Conservation (phyloP, 768 basidiomycete species). For the Mycena vitilis region DNA sequence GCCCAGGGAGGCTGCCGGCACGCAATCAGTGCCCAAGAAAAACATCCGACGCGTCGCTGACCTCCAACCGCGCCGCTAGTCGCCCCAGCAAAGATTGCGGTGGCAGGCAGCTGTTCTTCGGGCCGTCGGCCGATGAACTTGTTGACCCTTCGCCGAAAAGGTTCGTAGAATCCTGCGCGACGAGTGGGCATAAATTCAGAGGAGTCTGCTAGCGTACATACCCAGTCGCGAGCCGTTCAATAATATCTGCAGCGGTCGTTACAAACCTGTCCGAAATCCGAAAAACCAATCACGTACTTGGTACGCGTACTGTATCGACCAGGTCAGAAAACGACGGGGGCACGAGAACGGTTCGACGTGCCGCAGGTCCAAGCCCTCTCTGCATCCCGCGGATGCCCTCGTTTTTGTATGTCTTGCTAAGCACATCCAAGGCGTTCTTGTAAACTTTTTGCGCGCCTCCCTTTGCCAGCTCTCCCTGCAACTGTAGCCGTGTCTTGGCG, state of each 20-base stretch:
- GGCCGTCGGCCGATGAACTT: slow-evolving; percentile 69
- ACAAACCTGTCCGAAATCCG: slow-evolving; percentile 27
- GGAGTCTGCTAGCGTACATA: slow-evolving; percentile 41
- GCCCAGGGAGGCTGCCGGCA: slow-evolving; percentile 71
- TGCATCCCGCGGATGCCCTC: slow-evolving; percentile 95
- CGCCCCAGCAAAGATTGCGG: slow-evolving; percentile 89
- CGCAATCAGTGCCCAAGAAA: slow-evolving; percentile 13
- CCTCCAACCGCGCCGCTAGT: slow-evolving; percentile 92
- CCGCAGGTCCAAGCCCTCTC: slow-evolving; percentile 88
- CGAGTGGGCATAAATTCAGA: slow-evolving; percentile 4
- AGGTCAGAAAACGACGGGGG: slow-evolving; percentile 11
- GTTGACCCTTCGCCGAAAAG: slow-evolving; percentile 82
- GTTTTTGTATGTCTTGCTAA: slow-evolving; percentile 87
- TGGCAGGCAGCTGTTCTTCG: slow-evolving; percentile 75
- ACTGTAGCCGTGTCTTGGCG: slow-evolving; percentile 94
- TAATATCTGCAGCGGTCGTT: slow-evolving; percentile 68
- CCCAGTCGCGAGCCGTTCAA: slow-evolving; percentile 93
- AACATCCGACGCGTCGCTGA: slow-evolving; percentile 43
- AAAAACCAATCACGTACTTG: slow-evolving; percentile 19
- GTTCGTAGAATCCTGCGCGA: slow-evolving; percentile 91
- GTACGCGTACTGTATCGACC: slow-evolving; percentile 58
- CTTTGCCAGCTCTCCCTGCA: slow-evolving; percentile 94
- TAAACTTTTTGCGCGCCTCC: slow-evolving; percentile 81
- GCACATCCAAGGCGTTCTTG: slow-evolving; percentile 86
- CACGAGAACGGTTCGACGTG: neutral